phyloP scores from a whole-genome alignment of 306 rosid genomes.

The Inga leiocalycina region DNA sequence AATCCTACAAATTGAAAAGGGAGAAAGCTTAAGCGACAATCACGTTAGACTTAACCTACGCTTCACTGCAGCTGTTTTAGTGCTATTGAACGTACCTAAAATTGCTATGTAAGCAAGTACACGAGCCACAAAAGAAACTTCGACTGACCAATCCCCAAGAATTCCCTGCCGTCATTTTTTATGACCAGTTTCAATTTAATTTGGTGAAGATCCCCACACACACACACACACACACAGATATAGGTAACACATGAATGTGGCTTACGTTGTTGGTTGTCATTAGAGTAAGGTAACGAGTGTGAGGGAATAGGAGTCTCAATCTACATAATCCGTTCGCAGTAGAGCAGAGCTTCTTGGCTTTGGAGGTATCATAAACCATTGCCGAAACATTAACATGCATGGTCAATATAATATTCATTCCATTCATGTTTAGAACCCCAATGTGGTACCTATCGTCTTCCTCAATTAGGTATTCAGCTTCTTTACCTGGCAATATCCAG shows the following conservation, averaged over 20 bases:
- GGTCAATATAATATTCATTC: conserved; percentile 47
- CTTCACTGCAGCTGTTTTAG: background rate
- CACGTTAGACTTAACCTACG: background rate
- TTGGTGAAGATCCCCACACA: background rate
- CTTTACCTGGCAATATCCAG: conserved; percentile 47
- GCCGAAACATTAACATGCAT: conserved; percentile 56
- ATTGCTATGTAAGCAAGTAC: conserved; percentile 49
- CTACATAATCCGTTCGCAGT: conserved; percentile 52
- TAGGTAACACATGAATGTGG: background rate
- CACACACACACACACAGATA: background rate
- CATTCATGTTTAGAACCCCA: conserved; percentile 57
- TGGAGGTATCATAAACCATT: conserved; percentile 61
- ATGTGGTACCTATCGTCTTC: conserved; percentile 66
- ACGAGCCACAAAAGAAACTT: conserved; percentile 57
- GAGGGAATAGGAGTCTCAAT: conserved; percentile 56
- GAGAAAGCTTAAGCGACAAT: conserved; percentile 14
- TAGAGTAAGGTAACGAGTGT: conserved; percentile 51
- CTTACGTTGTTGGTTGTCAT: conserved; percentile 61
- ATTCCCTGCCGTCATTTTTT: conserved; percentile 46
- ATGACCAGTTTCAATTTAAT: conserved; percentile 14
- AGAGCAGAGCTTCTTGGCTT: conserved; percentile 62
- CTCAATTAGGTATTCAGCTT: conserved; percentile 54
- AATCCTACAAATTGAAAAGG: conserved; percentile 45
- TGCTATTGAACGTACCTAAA: conserved; percentile 46
- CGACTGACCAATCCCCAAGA: conserved; percentile 45